These are phyloP conservation scores for Stemphylium vesicarium DNA, from an alignment of 2,329 filamentous ascomycete species.

Conservation along the genomic window DNA sequence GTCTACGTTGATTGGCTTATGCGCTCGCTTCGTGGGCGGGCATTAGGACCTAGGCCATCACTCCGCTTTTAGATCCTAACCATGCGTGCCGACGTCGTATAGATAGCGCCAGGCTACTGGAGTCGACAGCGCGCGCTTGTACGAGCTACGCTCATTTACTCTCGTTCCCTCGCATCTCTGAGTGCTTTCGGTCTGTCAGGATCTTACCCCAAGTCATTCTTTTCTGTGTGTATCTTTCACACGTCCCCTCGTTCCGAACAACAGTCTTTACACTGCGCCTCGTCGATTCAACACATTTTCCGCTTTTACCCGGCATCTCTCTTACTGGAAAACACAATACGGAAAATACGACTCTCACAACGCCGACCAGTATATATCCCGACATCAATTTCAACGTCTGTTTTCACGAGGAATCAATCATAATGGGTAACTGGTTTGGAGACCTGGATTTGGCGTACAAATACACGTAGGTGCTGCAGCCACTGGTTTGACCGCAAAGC, in stretches of 20 bases:
- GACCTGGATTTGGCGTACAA: conserved; percentile 47
- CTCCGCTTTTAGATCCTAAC: conserved; percentile 45
- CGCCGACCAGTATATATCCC: neutral
- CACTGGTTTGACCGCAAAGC: neutral
- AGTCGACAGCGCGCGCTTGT: conserved; percentile 26
- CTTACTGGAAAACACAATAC: neutral
- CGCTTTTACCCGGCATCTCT: conserved; percentile 23
- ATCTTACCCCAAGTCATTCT: conserved; percentile 28
- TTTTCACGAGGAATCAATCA: neutral
- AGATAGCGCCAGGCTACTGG: conserved; percentile 36
- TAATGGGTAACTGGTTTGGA: conserved; percentile 41
- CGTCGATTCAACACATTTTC: conserved; percentile 21
- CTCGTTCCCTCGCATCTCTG: conserved; percentile 27
- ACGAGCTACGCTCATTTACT: conserved; percentile 34
- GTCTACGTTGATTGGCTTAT: conserved; percentile 28
- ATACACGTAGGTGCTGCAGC: conserved; percentile 35
- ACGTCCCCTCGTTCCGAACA: conserved; percentile 44
- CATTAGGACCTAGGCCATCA: conserved; percentile 32
- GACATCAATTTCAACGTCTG: neutral
- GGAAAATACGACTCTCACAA: neutral
- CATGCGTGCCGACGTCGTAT: conserved; percentile 31
- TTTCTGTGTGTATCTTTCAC: conserved; percentile 41
- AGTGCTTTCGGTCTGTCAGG: conserved; percentile 23
- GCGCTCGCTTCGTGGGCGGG: conserved; percentile 26
- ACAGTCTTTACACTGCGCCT: conserved; percentile 12